phyloP scores from a whole-genome alignment of 2,329 filamentous ascomycete species.

The Lecanicillium sp. region DNA sequence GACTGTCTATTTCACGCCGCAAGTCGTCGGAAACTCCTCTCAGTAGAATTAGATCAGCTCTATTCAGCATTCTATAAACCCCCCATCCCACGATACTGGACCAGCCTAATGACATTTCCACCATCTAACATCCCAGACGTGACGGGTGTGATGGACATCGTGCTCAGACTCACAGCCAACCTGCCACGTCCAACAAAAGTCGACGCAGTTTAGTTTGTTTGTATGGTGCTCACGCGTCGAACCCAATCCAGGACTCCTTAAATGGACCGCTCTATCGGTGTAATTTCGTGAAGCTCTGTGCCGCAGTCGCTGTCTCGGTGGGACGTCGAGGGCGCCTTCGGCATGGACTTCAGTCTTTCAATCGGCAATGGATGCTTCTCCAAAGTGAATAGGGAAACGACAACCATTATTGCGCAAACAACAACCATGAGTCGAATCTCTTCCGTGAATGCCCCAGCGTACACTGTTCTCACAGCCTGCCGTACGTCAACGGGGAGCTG shows the following conservation, averaged over 20 bases:
- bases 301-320: constrained; percentile 28
- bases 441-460: constrained; percentile 36
- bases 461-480: constrained; percentile 29
- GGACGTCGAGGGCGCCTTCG: constrained; percentile 20
- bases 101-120: too few species aligned
- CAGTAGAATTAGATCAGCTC: not conserved
- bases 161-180: too few species aligned
- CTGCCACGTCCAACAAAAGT: too few species aligned
- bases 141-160: too few species aligned
- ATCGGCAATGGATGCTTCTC: constrained; percentile 33
- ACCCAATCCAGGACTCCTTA: too few species aligned
- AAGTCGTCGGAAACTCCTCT: constrained; percentile 15
- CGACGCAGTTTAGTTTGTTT: too few species aligned
- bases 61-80: too few species aligned
- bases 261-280: constrained; percentile 10
- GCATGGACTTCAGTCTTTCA: constrained; percentile 19
- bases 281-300: constrained; percentile 26
- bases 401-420: constrained; percentile 33
- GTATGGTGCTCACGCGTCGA: too few species aligned
- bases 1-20: constrained; percentile 33
- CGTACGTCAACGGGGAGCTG: constrained; percentile 24
- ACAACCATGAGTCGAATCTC: constrained; percentile 40
- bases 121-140: too few species aligned
- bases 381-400: constrained; percentile 35
- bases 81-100: too few species aligned